Percentiles rank a stretch among this genome's conserved stretches.
Conservation (phyloP, 495 filamentous ascomycete genomes). For the Neurospora sp. region DNA sequence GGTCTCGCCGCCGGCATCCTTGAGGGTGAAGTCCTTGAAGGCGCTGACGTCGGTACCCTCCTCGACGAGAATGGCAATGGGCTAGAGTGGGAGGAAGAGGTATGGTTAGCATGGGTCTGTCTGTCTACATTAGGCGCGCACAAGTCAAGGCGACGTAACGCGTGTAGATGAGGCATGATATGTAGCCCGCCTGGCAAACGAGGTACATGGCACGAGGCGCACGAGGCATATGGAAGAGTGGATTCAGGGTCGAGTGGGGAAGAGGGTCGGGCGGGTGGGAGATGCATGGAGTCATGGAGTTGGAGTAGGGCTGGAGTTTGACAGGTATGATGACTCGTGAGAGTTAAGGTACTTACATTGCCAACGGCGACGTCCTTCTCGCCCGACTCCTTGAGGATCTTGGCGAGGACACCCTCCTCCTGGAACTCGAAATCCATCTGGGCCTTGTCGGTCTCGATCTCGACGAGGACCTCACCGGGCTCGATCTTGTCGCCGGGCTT, state of each 20-base stretch:
- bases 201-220: neutral
- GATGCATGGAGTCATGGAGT: conserved; percentile 13
- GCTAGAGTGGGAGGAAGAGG: conserved; percentile 40
- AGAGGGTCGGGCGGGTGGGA: conserved; percentile 1
- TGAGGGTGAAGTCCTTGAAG: conserved; percentile 78
- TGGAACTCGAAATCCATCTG: conserved; percentile 99
- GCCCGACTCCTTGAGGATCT: conserved; percentile 85
- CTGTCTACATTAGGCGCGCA: conserved; percentile 16
- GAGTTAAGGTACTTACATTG: conserved; percentile 53
- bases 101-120: neutral
- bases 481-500: conserved; percentile 78
- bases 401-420: conserved; percentile 92
- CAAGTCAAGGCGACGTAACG: neutral
- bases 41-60: conserved; percentile 75
- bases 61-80: conserved; percentile 91
- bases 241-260: conserved; percentile 7
- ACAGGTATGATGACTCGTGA: neutral
- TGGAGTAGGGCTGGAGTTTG: neutral
- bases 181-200: neutral
- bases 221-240: neutral
- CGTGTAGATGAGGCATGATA: neutral
- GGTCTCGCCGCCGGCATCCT: conserved; percentile 85
- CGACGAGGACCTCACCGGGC: conserved; percentile 95
- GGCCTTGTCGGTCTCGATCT: conserved; percentile 99
- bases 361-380: conserved; percentile 94